Conservation (phyloP, 2,329 filamentous ascomycete genomes). For the Clonostachys rhizophaga region DNA sequence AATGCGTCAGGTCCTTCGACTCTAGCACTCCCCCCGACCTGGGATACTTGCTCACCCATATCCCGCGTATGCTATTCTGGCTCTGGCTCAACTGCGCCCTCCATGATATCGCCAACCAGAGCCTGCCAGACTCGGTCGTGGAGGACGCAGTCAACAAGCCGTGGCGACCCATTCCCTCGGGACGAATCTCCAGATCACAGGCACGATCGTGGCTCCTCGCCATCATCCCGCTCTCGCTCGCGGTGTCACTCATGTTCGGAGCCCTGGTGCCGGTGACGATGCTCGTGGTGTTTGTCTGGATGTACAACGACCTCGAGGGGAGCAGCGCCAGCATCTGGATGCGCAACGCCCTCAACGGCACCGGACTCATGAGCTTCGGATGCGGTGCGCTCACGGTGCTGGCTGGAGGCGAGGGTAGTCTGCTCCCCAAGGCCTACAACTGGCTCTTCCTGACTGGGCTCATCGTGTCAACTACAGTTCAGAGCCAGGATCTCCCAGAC, state of each 20-base stretch:
- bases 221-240: slow-evolving; percentile 10
- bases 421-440: slow-evolving; percentile 5
- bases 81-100: slow-evolving; percentile 19
- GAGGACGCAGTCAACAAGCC: slow-evolving; percentile 23
- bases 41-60: background rate
- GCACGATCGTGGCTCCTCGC: slow-evolving; percentile 14
- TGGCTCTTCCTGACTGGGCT: slow-evolving; percentile 14
- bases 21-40: background rate
- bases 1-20: background rate
- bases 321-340: slow-evolving; percentile 10
- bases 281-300: slow-evolving; percentile 16
- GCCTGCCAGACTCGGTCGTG: slow-evolving; percentile 8
- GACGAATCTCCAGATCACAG: slow-evolving; percentile 12
- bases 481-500: slow-evolving; percentile 17
- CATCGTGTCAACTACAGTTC: slow-evolving; percentile 16
- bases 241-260: slow-evolving; percentile 5
- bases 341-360: slow-evolving; percentile 17
- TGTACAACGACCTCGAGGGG: slow-evolving; percentile 22
- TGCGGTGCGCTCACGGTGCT: slow-evolving; percentile 14
- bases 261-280: slow-evolving; percentile 9
- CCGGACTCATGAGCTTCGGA: slow-evolving; percentile 17
- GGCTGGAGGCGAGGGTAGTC: background rate
- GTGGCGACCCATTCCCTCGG: slow-evolving; percentile 18
- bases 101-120: slow-evolving; percentile 19
- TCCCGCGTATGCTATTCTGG: slow-evolving; percentile 11